Conservation (phyloP, 176 grass and related monocot genomes). For the Chrysopogon serrulatus region DNA sequence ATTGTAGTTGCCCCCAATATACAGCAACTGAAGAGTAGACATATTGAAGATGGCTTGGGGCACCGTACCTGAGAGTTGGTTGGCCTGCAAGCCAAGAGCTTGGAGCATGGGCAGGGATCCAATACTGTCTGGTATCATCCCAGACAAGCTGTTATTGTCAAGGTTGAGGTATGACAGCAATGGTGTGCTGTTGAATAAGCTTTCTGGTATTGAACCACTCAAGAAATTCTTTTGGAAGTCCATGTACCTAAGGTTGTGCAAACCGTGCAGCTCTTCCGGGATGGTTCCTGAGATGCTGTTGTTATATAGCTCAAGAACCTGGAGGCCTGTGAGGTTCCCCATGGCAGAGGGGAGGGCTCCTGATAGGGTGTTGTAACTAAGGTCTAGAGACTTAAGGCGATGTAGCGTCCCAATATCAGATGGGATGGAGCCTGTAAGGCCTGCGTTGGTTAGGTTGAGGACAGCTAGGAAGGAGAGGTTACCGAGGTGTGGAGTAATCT, state of each 20-base stretch:
- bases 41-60: not conserved
- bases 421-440: not conserved
- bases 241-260: not conserved
- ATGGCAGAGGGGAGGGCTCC: not conserved
- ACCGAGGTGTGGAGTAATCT: not conserved
- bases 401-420: not conserved
- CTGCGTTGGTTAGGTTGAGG: not conserved
- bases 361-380: not conserved
- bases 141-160: not conserved
- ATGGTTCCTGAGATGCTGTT: not conserved
- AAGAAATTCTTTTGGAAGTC: not conserved
- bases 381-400: not conserved
- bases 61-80: not conserved
- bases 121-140: not conserved
- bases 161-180: not conserved
- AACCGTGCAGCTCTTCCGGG: not conserved
- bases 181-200: not conserved
- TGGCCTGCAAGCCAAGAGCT: not conserved
- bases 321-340: not conserved
- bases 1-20: not conserved
- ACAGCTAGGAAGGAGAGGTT: not conserved
- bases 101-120: not conserved
- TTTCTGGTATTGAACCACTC: not conserved
- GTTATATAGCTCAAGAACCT: not conserved
- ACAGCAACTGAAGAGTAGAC: not conserved